Conservation (phyloP, 2,329 filamentous ascomycete genomes). For the Cladosporium cucumerinum region DNA sequence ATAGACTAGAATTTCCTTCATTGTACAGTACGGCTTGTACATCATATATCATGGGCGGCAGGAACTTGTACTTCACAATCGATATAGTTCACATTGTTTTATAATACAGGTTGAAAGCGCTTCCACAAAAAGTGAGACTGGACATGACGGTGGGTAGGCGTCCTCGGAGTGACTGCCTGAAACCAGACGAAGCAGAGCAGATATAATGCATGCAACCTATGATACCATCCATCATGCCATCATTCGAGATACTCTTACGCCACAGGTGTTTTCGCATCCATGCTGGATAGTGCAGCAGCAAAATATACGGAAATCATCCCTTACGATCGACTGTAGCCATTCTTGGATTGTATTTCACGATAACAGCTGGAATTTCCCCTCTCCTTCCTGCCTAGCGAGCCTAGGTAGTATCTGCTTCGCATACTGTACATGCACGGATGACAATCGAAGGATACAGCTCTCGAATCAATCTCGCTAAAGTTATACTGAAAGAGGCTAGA, state of each 20-base stretch:
- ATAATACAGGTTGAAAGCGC: not conserved
- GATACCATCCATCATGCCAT: too few relatives aligned
- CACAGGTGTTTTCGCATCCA: not conserved
- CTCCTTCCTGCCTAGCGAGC: too few relatives aligned
- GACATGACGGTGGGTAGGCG: not conserved
- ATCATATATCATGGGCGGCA: not conserved
- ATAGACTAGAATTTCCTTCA: conserved; percentile 3
- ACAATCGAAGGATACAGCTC: not conserved
- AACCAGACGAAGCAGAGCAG: too few relatives aligned
- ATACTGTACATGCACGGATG: not conserved
- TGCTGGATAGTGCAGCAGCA: not conserved
- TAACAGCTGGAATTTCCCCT: too few relatives aligned
- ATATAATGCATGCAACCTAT: too few relatives aligned
- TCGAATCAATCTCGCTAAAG: not conserved
- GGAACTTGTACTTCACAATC: not conserved
- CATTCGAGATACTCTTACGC: too few relatives aligned
- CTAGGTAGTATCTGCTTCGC: not conserved
- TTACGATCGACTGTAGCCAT: not conserved
- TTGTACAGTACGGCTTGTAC: conserved; percentile 3
- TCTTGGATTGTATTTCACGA: not conserved
- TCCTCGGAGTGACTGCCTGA: not conserved
- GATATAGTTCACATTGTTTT: not conserved
- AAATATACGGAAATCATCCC: too few relatives aligned
- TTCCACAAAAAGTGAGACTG: not conserved
- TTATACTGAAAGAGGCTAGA: not conserved